Conservation (phyloP, 768 basidiomycete species). For the Leccinum disarticulatum region DNA sequence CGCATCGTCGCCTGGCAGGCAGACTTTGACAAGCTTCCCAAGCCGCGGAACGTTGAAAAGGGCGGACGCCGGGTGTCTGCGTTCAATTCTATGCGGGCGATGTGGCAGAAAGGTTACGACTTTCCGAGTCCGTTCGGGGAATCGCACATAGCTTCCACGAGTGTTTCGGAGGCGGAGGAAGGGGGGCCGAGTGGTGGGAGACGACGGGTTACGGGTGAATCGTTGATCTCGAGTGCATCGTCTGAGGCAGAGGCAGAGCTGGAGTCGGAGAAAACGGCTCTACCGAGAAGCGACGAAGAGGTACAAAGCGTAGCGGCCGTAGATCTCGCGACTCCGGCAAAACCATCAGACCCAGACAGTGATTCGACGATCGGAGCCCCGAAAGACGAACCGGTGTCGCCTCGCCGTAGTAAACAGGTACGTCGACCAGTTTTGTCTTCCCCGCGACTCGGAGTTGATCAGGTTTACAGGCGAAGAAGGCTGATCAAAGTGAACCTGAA, state of each 20-base stretch:
- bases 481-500: constrained; percentile 23
- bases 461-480: constrained; percentile 19
- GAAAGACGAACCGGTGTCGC: constrained; percentile 25
- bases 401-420: constrained; percentile 29
- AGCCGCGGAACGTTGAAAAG: constrained; percentile 59
- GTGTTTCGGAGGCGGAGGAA: constrained; percentile 76
- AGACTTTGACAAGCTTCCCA: constrained; percentile 85
- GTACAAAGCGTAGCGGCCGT: constrained; percentile 6
- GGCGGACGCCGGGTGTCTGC: constrained; percentile 56
- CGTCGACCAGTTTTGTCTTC: constrained; percentile 7
- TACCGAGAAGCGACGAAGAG: constrained; percentile 20
- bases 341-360: constrained; percentile 69
- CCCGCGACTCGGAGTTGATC: constrained; percentile 10
- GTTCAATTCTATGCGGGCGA: constrained; percentile 67
- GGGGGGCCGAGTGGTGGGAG: constrained; percentile 36
- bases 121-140: constrained; percentile 53
- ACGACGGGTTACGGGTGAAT: constrained; percentile 52
- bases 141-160: constrained; percentile 58
- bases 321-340: constrained; percentile 11
- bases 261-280: constrained; percentile 23
- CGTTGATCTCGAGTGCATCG: constrained; percentile 67
- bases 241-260: constrained; percentile 59
- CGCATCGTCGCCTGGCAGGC: constrained; percentile 96
- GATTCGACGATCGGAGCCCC: constrained; percentile 80
- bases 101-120: constrained; percentile 68